A percentile compares a stretch with the other conserved stretches of the same genome.
phyloP scores from a whole-genome alignment of 768 basidiomycete genomes.

The Tylopilus sp. region DNA sequence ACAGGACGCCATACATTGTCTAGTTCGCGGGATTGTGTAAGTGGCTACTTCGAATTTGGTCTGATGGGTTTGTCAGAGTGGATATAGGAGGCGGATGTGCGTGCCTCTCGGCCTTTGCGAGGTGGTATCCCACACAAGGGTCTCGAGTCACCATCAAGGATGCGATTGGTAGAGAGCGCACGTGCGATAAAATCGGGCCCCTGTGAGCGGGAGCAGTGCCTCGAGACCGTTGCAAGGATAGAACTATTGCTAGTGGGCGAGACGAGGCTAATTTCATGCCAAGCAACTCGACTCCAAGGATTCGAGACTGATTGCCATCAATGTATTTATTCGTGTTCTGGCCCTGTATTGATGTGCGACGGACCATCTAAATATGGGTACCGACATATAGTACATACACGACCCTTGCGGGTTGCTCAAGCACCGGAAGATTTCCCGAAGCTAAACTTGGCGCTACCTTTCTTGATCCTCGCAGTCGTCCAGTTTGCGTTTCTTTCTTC shows the following conservation, averaged over 20 bases:
- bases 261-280: constrained; percentile 3
- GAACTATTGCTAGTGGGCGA: not conserved
- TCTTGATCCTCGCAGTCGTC: constrained; percentile 8
- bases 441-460: not conserved
- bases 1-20: not conserved
- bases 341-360: not conserved
- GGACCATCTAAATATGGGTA: not conserved
- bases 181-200: not conserved
- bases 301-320: not conserved
- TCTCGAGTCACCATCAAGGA: not conserved
- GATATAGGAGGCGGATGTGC: not conserved
- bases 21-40: not conserved
- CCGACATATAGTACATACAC: not conserved
- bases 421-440: not conserved
- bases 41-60: not conserved
- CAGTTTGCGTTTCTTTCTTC: constrained; percentile 25
- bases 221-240: not conserved
- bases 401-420: not conserved
- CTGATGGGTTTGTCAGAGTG: not conserved
- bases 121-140: constrained; percentile 1
- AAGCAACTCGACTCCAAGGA: not conserved
- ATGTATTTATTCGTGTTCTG: not conserved
- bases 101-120: not conserved
- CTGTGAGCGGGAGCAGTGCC: not conserved
- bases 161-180: not conserved